Base-by-base conservation (phyloP, 2,329 filamentous ascomycete genomes). In the Clonostachys chloroleuca region DNA sequence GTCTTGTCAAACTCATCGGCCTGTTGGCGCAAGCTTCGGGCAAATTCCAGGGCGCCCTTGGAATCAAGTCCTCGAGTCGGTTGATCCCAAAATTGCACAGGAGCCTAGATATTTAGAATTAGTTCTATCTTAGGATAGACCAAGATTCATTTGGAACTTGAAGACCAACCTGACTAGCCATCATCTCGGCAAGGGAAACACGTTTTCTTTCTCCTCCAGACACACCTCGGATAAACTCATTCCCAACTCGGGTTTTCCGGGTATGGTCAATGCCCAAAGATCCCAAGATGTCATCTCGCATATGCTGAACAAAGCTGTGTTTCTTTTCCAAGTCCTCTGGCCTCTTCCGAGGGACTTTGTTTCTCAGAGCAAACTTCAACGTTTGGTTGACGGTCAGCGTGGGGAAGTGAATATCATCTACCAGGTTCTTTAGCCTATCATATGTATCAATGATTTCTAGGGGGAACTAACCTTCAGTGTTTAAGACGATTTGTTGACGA, bases 41-140 rank as follows among this genome's bases (percentile, higher is more conserved):
- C 80, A 52, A 86, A 87, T 52, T 88, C 85, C 2, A 88, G 69
- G 6, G 85, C 85, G 2, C 82, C 87, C n/a, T 77, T 84, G 12
- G 83, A 80, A 62, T 89, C 85, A 1, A 89, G 68, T 39, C 85
- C 85, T 46, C 85, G 69, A 1, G 84, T 88, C 1, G 78, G 80
- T 56, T 89, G 87, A 55, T 89, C 85, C 82, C 83, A 87, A 54
- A 79, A 84, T 10, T 84, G 40, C n/a, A 48, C 30, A 24, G 35
- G 20, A 14, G 24, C 39, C 33, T 43, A 18, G 12, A 37, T 12
- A 45, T 9, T 30, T 10, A 9, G 10, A 30, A 30, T 30, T 24
- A 17, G 20, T 8, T 16, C 1, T 4, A 9, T 10, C 14, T 43
- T 13, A 5, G 10, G 18, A 16, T 17, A 34, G 14, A 8, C 6